Conservation (phyloP, 2,329 filamentous ascomycete species). For the Phaeophleospora eucalypticola region DNA sequence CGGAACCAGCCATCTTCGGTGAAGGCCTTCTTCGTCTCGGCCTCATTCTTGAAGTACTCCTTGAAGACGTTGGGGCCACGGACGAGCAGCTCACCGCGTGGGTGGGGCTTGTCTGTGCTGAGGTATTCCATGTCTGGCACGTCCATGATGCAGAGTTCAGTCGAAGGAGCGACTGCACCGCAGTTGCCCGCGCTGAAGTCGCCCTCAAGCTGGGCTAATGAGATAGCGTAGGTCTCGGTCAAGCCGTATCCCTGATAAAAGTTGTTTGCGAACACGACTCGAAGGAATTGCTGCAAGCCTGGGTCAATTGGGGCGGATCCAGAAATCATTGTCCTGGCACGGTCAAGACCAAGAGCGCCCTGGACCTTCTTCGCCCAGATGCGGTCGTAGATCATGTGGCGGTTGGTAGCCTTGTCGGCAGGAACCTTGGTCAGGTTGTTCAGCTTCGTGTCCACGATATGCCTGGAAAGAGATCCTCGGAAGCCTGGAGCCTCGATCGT, state of each 20-base stretch:
- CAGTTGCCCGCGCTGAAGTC: slow-evolving; percentile 80
- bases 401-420: slow-evolving; percentile 70
- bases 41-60: slow-evolving; percentile 86
- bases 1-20: slow-evolving; percentile 94
- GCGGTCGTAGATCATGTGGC: slow-evolving; percentile 72
- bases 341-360: slow-evolving; percentile 76
- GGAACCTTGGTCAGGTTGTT: slow-evolving; percentile 64
- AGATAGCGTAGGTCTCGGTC: slow-evolving; percentile 85
- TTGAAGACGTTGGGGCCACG: slow-evolving; percentile 75
- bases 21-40: slow-evolving; percentile 77
- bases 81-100: slow-evolving; percentile 83
- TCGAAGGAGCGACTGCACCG: slow-evolving; percentile 62
- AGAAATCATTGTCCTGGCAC: slow-evolving; percentile 68
- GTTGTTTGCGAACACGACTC: slow-evolving; percentile 72
- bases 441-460: slow-evolving; percentile 74
- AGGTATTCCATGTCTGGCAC: slow-evolving; percentile 94
- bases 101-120: slow-evolving; percentile 79
- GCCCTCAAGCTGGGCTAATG: slow-evolving; percentile 61
- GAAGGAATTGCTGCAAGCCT: slow-evolving; percentile 80
- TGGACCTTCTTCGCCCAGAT: slow-evolving; percentile 89
- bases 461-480: slow-evolving; percentile 74
- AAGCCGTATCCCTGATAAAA: slow-evolving; percentile 88
- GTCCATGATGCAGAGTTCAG: slow-evolving; percentile 77
- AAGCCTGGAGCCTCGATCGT: slow-evolving; percentile 77
- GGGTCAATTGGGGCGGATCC: slow-evolving; percentile 90